phyloP scores from a whole-genome alignment of 2,329 filamentous ascomycete species.

The Aspergillus melleus region DNA sequence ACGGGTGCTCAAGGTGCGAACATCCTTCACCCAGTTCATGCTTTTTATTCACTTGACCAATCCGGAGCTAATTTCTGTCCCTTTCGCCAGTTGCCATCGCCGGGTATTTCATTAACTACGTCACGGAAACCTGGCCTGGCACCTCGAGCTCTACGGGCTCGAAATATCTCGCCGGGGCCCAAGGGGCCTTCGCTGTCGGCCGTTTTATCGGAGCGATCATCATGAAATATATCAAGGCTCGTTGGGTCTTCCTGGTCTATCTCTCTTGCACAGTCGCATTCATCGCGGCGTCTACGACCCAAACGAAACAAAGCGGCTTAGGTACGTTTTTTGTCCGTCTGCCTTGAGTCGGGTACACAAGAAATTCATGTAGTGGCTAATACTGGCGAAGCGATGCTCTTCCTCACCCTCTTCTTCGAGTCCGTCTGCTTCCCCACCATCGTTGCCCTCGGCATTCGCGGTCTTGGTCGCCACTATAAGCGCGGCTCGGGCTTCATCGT shows the following conservation, averaged over 20 bases:
- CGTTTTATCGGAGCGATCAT: constrained; percentile 67
- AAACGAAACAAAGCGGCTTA: constrained; percentile 50
- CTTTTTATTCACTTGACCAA: not conserved
- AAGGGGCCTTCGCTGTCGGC: constrained; percentile 70
- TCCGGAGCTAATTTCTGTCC: constrained; percentile 6
- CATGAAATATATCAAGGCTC: constrained; percentile 66
- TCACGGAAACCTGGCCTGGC: constrained; percentile 58
- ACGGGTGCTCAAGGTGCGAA: constrained; percentile 67
- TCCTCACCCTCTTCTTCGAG: constrained; percentile 76
- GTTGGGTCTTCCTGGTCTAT: constrained; percentile 70
- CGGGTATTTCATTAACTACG: constrained; percentile 72
- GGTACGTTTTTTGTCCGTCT: constrained; percentile 19
- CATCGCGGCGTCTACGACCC: constrained; percentile 51
- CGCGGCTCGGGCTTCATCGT: constrained; percentile 73
- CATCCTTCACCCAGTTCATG: not conserved
- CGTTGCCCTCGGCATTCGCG: constrained; percentile 74
- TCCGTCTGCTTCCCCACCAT: constrained; percentile 81
- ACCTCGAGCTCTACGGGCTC: constrained; percentile 59
- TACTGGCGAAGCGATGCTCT: constrained; percentile 51
- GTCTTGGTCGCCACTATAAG: constrained; percentile 74
- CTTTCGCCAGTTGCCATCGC: constrained; percentile 44
- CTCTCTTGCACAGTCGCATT: constrained; percentile 64
- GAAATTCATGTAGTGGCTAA: not conserved
- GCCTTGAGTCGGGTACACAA: not conserved
- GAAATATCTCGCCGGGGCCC: constrained; percentile 71